Conservation (phyloP, 2,329 filamentous ascomycete species). For the Cordyceps pruinosa region DNA sequence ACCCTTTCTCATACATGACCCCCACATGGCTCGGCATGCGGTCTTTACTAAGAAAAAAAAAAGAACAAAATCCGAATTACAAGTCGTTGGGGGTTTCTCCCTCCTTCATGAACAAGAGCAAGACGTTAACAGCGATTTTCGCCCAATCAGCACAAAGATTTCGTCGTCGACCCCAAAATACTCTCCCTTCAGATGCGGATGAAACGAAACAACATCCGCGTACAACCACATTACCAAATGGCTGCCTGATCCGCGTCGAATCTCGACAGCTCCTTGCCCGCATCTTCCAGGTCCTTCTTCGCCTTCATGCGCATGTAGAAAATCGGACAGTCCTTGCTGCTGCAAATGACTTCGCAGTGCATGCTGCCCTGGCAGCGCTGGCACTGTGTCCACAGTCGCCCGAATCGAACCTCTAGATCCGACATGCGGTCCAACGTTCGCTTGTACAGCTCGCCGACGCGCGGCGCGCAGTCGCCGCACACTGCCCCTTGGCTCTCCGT, state of each 20-base stretch:
- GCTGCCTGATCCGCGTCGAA: conserved; percentile 83
- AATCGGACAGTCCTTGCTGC: conserved; percentile 92
- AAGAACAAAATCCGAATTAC: neutral
- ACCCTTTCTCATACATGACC: neutral
- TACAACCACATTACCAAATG: conserved; percentile 36
- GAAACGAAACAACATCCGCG: neutral
- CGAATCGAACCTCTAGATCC: conserved; percentile 88
- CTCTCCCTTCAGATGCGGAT: neutral
- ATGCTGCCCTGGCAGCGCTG: conserved; percentile 96
- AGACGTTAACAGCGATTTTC: neutral
- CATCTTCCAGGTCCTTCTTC: conserved; percentile 97
- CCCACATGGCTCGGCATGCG: neutral
- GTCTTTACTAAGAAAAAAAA: neutral
- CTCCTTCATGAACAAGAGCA: conserved; percentile 6
- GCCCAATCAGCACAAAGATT: too few relatives aligned
- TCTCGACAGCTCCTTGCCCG: conserved; percentile 77
- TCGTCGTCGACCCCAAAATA: too few relatives aligned
- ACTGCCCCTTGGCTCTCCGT: conserved; percentile 80
- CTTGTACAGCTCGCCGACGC: conserved; percentile 88
- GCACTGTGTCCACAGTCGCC: conserved; percentile 93
- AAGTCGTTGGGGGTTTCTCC: neutral
- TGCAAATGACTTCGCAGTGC: conserved; percentile 97
- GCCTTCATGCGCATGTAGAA: conserved; percentile 99
- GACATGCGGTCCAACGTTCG: conserved; percentile 82
- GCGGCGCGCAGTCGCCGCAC: conserved; percentile 75